These are phyloP conservation scores for Bruguiera gymnorhiza DNA, from an alignment of 345 rosid species.

Conservation along the genomic window DNA sequence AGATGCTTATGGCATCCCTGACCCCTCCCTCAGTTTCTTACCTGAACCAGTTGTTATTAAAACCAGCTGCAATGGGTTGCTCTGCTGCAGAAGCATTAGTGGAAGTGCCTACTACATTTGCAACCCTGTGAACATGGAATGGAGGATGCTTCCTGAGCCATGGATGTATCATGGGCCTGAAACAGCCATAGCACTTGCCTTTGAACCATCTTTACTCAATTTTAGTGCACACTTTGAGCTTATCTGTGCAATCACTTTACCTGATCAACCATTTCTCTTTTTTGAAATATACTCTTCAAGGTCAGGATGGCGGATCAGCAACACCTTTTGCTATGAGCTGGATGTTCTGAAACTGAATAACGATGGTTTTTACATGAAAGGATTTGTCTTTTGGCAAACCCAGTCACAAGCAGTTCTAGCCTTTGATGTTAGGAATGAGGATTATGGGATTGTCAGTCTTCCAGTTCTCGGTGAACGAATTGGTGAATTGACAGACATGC, in stretches of 20 bases:
- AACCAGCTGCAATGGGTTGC: constrained; percentile 37
- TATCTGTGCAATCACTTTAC: constrained; percentile 26
- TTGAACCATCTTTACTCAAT: constrained; percentile 25
- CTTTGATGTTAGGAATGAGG: constrained; percentile 28
- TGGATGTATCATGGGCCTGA: constrained; percentile 23
- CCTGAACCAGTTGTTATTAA: constrained; percentile 25
- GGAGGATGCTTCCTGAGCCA: constrained; percentile 37
- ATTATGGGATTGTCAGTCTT: constrained; percentile 25
- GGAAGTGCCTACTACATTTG: constrained; percentile 35
- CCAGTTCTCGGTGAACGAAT: constrained; percentile 18
- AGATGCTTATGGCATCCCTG: constrained; percentile 33
- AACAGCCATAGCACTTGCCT: constrained; percentile 35
- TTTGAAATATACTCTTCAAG: constrained; percentile 51
- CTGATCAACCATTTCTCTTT: constrained; percentile 3
- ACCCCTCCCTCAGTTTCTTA: constrained; percentile 28
- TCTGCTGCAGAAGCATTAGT: constrained; percentile 33
- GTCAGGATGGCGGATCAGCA: constrained; percentile 35
- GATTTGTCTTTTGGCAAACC: constrained; percentile 30
- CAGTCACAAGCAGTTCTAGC: constrained; percentile 20
- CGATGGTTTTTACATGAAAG: constrained; percentile 29
- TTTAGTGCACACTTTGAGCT: constrained; percentile 27
- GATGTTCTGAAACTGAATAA: neutral
- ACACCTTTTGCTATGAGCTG: constrained; percentile 19
- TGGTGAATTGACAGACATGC: constrained; percentile 30
- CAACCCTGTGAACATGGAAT: constrained; percentile 43